Percentiles rank a stretch among this genome's conserved stretches.
Evolutionary conservation across 495 filamentous ascomycete genomes (phyloP).

Genomic region (Neurospora discreta): DNA sequence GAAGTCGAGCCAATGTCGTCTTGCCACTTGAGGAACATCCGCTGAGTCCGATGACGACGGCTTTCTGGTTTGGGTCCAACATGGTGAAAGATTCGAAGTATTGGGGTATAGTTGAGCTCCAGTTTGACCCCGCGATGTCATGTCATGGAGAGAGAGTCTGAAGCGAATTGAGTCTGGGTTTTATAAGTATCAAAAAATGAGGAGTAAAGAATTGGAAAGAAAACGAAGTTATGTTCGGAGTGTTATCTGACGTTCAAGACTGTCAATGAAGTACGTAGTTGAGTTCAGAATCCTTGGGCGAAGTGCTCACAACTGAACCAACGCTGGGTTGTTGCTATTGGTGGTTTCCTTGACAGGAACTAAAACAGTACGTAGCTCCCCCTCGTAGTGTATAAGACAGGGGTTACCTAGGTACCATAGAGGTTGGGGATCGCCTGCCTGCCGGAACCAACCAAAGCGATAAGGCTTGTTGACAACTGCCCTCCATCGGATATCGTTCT

Average conservation of each 20-base stretch:
- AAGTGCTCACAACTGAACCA: not conserved
- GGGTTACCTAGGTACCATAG: not conserved
- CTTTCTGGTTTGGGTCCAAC: constrained; percentile 18
- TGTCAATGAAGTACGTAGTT: not conserved
- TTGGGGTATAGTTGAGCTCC: not conserved
- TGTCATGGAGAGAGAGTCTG: not conserved
- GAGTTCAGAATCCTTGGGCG: not conserved
- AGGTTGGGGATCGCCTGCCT: not conserved
- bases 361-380: not conserved
- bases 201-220: not conserved
- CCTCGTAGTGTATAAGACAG: not conserved
- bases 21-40: constrained; percentile 72
- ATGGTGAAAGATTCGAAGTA: not conserved
- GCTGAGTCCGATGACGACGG: constrained; percentile 60
- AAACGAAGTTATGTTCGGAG: not conserved
- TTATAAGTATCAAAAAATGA: no score
- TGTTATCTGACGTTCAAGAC: not conserved
- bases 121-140: not conserved
- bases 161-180: not conserved
- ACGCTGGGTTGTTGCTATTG: not conserved
- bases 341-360: not conserved
- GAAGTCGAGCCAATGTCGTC: constrained; percentile 64
- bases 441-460: not conserved
- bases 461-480: not conserved
- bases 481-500: not conserved